Conservation (phyloP, 2,329 filamentous ascomycete species). For the Hypoxylon sp. region DNA sequence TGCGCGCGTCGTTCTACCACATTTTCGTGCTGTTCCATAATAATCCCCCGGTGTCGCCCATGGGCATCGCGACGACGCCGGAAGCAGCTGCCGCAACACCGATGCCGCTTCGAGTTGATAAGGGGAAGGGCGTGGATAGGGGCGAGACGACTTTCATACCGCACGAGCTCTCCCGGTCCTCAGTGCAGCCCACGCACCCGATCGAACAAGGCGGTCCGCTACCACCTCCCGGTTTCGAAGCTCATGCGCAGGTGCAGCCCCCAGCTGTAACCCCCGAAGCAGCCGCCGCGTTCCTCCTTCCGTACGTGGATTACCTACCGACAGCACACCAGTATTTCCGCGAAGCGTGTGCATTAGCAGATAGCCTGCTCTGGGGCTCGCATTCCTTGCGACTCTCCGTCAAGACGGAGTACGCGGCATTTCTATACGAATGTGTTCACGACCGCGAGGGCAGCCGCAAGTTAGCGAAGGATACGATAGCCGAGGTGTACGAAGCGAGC, state of each 20-base stretch:
- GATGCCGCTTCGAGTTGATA: conserved; percentile 54
- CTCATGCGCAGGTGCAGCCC: conserved; percentile 36
- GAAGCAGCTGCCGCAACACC: conserved; percentile 16
- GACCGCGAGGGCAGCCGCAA: conserved; percentile 81
- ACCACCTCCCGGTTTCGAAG: conserved; percentile 68
- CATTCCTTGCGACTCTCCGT: conserved; percentile 91
- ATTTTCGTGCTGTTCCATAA: conserved; percentile 98
- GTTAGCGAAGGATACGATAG: conserved; percentile 84
- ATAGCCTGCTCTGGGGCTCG: conserved; percentile 83
- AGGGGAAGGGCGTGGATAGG: conserved; percentile 64
- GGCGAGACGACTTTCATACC: conserved; percentile 46
- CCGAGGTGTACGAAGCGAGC: conserved; percentile 89
- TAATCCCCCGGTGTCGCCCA: conserved; percentile 78
- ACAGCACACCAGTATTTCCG: conserved; percentile 85
- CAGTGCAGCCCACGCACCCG: conserved; percentile 63
- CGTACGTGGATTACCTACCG: conserved; percentile 83
- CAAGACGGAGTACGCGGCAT: conserved; percentile 92
- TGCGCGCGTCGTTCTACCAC: conserved; percentile 94
- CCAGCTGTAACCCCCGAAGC: conserved; percentile 51
- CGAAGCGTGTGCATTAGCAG: conserved; percentile 80
- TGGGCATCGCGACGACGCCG: conserved; percentile 58
- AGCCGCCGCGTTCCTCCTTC: conserved; percentile 81
- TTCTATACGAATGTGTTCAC: conserved; percentile 92
- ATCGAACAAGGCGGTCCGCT: conserved; percentile 69
- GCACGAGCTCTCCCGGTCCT: conserved; percentile 58